phyloP scores from a whole-genome alignment of 2,329 filamentous ascomycete species.

The Talaromyces sp. region DNA sequence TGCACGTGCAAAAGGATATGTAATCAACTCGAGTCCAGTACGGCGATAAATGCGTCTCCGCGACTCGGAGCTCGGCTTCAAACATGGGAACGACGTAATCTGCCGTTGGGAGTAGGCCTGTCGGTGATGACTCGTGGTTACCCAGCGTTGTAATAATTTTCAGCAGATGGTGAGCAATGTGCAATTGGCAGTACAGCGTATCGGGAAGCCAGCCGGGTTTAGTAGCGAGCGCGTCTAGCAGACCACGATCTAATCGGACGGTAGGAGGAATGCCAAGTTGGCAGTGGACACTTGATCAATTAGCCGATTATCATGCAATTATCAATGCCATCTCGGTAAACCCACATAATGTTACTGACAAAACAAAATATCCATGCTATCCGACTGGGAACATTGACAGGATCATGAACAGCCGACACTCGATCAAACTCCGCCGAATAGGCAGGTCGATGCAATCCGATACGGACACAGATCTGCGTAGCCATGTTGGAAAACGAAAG shows the following conservation, averaged over 20 bases:
- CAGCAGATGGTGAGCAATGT: constrained; percentile 13
- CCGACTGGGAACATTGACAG: constrained; percentile 6
- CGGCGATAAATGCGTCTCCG: constrained; percentile 13
- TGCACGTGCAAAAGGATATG: constrained; percentile 16
- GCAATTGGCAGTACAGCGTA: constrained; percentile 20
- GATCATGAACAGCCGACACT: not conserved
- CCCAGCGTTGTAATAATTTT: constrained; percentile 15
- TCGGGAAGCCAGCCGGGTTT: constrained; percentile 20
- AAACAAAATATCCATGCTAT: constrained; percentile 21
- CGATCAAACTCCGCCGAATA: constrained; percentile 16
- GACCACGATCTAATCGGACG: constrained; percentile 19
- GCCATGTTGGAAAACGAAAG: constrained; percentile 17
- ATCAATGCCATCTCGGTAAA: too few relatives aligned
- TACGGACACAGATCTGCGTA: constrained; percentile 17
- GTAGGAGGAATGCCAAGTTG: constrained; percentile 21
- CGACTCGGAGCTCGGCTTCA: constrained; percentile 10
- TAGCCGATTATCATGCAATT: too few relatives aligned
- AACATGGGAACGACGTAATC: constrained; percentile 6
- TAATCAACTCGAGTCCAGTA: constrained; percentile 18
- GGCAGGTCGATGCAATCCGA: constrained; percentile 18
- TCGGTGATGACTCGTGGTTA: not conserved
- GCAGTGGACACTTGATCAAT: constrained; percentile 11
- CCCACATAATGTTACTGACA: constrained; percentile 19
- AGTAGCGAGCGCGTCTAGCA: constrained; percentile 14
- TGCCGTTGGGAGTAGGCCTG: not conserved